Evolutionary conservation across 1,284 basidiomycete genomes (phyloP), one percentile per base, ranked within the genome.

Genomic region (Caloboletus inedulis): DNA sequence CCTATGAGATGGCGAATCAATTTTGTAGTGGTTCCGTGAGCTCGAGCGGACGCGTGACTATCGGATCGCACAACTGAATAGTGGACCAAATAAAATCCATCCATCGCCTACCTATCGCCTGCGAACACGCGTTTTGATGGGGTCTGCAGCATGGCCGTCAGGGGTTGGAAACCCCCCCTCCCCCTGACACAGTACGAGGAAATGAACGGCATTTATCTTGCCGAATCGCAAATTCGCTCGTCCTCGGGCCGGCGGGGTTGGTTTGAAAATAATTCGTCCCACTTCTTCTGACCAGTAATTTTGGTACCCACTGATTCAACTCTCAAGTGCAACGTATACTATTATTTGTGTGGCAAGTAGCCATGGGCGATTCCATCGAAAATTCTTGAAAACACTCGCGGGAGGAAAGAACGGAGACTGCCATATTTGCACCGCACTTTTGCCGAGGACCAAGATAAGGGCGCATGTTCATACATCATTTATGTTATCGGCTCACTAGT

Each of bases 121-220:
- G 44, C 13, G 40, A 43, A 66, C 64, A 64, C 50, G 47, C 48
- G 58, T 52, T 44, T 62, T 56, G 58, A 53, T 52, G 23, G 64
- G 48, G 49, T 44, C 43, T 53, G 53, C 61, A 54, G 50, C 63
- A 53, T 62, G 59, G 23, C 23, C 49, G 51, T 62, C 59, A 64
- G 63, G 65, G 65, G 66, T 35, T 44, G 29, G 12, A 19, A 16
- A 35, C 31, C 23, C 23, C 23, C 23, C 3, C 23, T 23, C 13
- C 61, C 64, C 57, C 49, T 66, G 54, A 59, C 47, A 46, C 41
- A 44, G 49, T 52, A 48, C 16, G 42, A 45, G 47, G 33, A 64
- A 69, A 68, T 68, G 67, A 69, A 63, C 64, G 59, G 60, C 57
- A 60, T 48, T 41, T 44, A 55, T 54, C 48, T 42, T 61, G 57